Base-by-base conservation (phyloP, 192 early-diverging fungal species). In the Coemansia sp. region DNA sequence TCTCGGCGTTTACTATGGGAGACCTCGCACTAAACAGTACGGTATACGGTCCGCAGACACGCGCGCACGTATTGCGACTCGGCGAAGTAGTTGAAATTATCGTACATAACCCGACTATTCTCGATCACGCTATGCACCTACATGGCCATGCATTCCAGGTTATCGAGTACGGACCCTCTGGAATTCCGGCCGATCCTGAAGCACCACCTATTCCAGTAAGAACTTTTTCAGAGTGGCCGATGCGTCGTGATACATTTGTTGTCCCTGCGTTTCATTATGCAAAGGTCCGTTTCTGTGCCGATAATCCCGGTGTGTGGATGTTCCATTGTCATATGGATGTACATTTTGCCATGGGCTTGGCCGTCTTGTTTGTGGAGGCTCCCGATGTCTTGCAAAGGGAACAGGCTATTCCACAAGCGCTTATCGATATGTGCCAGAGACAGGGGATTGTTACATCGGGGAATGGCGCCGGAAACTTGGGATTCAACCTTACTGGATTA, bases 241-340 rank as follows among this genome's bases (percentile, higher is more conserved):
- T 50, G 48, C 48, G 48, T n/a, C 85, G 89, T 64, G 92, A 92
- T 67, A 88, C 89, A 1, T 80, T 88, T 39, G 68, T 84, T 3
- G 75, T 93, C 5, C 88, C 88, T 7, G 75, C 68, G 15, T 71
- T 78, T 42, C 65, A 86, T 27, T 90, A 87, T 61, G 68, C 82
- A 24, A 87, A 87, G 41, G 70, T 95, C 36, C 84, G 92, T 17
- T 92, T 92, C 70, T 44, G 75, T 20, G 90, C 91, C 15, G 87
- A 93, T 71, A 94, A 94, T 73, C 90, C 91, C 5, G 94, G 92
- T 17, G 86, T 87, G 13, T 96, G 92, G 92, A 69, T 90, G 50
- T 85, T 94, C 80, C 92, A 94, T 76, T 94, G 93, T 80, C 93
- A 92, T 71, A 46, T 70, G 46, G 74, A 77, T 24, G 67, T 75